Base-by-base conservation (phyloP, 2,329 filamentous ascomycete genomes). In the Cadophora luteo-olivacea region DNA sequence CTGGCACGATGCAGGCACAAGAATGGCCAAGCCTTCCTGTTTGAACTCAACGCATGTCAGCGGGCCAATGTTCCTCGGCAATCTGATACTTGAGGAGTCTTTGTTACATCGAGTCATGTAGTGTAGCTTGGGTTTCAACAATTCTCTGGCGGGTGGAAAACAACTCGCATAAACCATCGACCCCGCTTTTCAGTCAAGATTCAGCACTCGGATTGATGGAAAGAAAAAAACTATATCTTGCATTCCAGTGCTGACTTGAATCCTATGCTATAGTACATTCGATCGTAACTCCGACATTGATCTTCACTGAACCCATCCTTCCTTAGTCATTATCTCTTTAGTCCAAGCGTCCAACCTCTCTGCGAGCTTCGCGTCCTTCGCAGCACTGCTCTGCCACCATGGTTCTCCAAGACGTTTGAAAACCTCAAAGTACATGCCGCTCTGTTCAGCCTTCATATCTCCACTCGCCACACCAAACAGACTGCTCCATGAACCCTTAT, bases 371-470 rank as follows among this genome's bases (percentile, higher is more conserved):
- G 3, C 71, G 73, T 81, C 77, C 69, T 77, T 79, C 48, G 79
- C 79, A 45, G 72, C 69, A 61, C 71, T 48, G 64, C 78, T 81
- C 75, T 77, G 72, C 74, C 78, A 80, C 52, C 71, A 61, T 25
- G 76, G 74, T 74, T 79, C 77, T 24, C 69, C 76, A 67, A 76
- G 75, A 52, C 77, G 71, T 57, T 64, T 19, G 67, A 70, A 73
- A 61, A 79, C 76, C 29, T 80, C 77, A 5, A 78, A 69, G 75
- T 81, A 81, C 24, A 25, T 63, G 11, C 79, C 79, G 67, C 79
- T 78, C 75, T 80, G 75, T 72, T 78, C 79, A n/a, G 72, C 68
- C 75, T 71, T 79, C 79, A 81, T 81, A 57, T 80, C 73, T 57
- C 0, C 70, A 72, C 80, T 79, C 62, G 80, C 80, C 12, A 66